phyloP scores from a whole-genome alignment of 116 monocot genomes.

The Thalassia testudinum region DNA sequence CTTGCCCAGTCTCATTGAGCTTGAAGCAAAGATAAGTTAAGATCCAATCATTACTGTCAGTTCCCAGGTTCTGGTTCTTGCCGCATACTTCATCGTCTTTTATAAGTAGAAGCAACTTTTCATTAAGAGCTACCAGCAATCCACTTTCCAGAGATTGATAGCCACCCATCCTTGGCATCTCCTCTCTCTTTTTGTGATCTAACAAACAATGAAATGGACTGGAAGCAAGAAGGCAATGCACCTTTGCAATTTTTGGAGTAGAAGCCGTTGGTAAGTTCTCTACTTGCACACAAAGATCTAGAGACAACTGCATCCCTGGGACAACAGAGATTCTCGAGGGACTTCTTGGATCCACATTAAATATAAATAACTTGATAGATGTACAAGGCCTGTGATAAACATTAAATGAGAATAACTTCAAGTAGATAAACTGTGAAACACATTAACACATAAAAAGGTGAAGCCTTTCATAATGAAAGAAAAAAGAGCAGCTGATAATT shows the following conservation, averaged over 20 bases:
- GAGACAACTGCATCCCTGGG: conserved; percentile 36
- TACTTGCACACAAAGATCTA: conserved; percentile 69
- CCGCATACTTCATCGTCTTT: conserved; percentile 6
- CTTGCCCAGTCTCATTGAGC: conserved; percentile 40
- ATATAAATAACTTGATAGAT: conserved; percentile 52
- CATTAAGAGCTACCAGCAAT: conserved; percentile 37
- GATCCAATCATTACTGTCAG: conserved; percentile 7
- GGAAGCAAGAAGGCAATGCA: conserved; percentile 54
- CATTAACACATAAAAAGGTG: too few species aligned
- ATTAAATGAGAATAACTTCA: too few species aligned
- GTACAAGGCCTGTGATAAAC: conserved; percentile 37
- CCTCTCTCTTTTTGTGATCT: neutral
- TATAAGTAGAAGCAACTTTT: conserved; percentile 25
- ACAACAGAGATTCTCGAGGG: conserved; percentile 15
- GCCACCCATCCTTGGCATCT: conserved; percentile 2
- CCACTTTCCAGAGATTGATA: conserved; percentile 13
- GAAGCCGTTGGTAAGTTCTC: conserved; percentile 18
- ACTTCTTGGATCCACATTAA: conserved; percentile 17
- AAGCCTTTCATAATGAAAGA: too few species aligned
- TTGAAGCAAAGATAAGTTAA: conserved; percentile 35
- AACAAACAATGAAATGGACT: conserved; percentile 11
- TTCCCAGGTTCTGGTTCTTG: neutral
- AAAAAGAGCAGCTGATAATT: too few species aligned
- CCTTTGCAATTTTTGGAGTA: conserved; percentile 11
- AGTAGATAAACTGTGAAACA: too few species aligned